Percentiles rank a stretch among this genome's conserved stretches.
phyloP scores from a whole-genome alignment of 495 filamentous ascomycete genomes.

The Pseudotulostoma volvatum region DNA sequence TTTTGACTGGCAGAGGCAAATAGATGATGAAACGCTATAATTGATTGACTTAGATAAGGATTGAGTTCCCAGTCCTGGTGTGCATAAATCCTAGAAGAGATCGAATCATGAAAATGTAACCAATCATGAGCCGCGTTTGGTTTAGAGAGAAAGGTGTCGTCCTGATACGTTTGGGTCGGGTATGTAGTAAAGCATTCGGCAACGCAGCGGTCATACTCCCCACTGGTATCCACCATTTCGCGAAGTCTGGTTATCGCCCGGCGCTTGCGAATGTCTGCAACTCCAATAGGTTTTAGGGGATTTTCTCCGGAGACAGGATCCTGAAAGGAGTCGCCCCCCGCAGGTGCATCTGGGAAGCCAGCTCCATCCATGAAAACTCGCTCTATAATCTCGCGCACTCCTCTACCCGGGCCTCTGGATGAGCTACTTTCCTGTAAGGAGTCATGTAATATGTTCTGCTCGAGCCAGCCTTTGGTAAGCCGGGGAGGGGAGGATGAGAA shows the following conservation, averaged over 20 bases:
- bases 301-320: slow-evolving; percentile 16
- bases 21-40: slow-evolving; percentile 80
- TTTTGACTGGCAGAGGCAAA: slow-evolving; percentile 46
- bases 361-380: slow-evolving; percentile 76
- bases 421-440: slow-evolving; percentile 59
- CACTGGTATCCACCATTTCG: slow-evolving; percentile 78
- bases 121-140: slow-evolving; percentile 78
- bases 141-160: slow-evolving; percentile 81
- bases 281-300: slow-evolving; percentile 28
- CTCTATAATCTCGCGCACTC: slow-evolving; percentile 65
- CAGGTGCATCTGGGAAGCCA: slow-evolving; percentile 51
- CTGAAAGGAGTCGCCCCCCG: slow-evolving; percentile 17
- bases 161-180: slow-evolving; percentile 73
- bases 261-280: slow-evolving; percentile 60
- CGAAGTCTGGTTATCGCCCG: slow-evolving; percentile 63
- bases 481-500: slow-evolving; percentile 17
- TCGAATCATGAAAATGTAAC: slow-evolving; percentile 80
- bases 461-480: slow-evolving; percentile 71
- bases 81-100: slow-evolving; percentile 55
- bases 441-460: slow-evolving; percentile 54
- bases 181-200: slow-evolving; percentile 72
- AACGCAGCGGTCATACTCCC: slow-evolving; percentile 74
- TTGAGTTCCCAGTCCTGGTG: slow-evolving; percentile 78
- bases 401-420: slow-evolving; percentile 58
- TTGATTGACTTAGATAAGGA: slow-evolving; percentile 68